Conservation (phyloP, 306 rosid genomes). For the Argentina anserina region DNA sequence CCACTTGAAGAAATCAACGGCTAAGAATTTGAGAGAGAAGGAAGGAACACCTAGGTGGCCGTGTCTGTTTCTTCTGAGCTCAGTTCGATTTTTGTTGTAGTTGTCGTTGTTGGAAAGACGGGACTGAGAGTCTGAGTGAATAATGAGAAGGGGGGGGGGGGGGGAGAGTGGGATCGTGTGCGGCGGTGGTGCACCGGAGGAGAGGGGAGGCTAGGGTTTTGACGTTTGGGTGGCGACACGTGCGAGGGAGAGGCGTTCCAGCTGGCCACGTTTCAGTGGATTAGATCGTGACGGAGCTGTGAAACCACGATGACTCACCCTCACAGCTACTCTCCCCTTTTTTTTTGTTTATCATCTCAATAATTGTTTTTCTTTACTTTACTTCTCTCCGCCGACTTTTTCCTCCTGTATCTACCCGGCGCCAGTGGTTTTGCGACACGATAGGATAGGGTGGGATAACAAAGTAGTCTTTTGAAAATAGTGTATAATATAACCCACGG, state of each 20-base stretch:
- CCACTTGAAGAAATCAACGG: constrained; percentile 32
- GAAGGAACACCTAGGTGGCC: background rate
- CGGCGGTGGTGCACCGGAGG: constrained; percentile 33
- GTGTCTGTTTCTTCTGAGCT: background rate
- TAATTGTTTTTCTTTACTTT: background rate
- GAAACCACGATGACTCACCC: constrained; percentile 51
- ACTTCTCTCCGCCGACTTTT: background rate
- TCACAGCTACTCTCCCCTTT: constrained; percentile 50
- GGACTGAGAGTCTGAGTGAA: background rate
- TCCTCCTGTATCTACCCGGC: background rate
- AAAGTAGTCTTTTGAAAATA: too few species aligned
- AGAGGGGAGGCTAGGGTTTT: constrained; percentile 30
- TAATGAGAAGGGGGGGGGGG: too few species aligned
- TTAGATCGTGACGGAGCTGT: constrained; percentile 41
- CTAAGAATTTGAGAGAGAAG: constrained; percentile 3
- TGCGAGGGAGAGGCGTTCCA: constrained; percentile 36
- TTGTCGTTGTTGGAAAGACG: constrained; percentile 9
- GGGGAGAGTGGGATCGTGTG: constrained; percentile 29
- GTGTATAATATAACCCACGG: too few species aligned
- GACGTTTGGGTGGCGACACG: constrained; percentile 40
- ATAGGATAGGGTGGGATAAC: background rate
- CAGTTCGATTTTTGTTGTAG: background rate
- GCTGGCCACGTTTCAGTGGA: constrained; percentile 61
- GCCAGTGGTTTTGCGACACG: background rate
- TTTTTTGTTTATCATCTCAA: constrained; percentile 4